Evolutionary conservation across 768 basidiomycete species (phyloP).

Genomic region (Lentinus tigrinus): DNA sequence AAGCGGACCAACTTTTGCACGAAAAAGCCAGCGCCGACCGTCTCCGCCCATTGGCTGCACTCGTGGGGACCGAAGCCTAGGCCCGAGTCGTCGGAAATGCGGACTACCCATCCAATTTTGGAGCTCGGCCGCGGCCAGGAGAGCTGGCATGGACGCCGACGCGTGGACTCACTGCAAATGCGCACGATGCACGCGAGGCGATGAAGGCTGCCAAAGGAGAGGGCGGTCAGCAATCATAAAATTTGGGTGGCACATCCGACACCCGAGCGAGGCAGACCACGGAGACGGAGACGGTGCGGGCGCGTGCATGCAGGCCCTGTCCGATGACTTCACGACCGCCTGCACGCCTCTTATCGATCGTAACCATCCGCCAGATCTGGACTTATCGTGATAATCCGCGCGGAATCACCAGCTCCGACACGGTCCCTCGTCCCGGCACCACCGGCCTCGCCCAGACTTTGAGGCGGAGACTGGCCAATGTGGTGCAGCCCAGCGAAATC

Average conservation of each 20-base stretch:
- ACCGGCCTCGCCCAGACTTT: neutral
- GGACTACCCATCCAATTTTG: neutral
- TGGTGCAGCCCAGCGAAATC: neutral
- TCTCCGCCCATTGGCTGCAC: too few species aligned
- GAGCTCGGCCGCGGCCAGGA: neutral
- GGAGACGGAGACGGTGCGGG: neutral
- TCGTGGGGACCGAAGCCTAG: neutral
- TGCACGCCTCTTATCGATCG: slow-evolving; percentile 22
- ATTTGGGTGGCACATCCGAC: slow-evolving; percentile 6
- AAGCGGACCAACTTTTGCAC: neutral
- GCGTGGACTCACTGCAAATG: too few species aligned
- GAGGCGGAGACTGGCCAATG: slow-evolving; percentile 3
- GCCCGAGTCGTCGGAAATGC: neutral
- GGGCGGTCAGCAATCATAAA: neutral
- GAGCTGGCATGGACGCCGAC: neutral
- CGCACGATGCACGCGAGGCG: neutral
- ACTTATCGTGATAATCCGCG: slow-evolving; percentile 12
- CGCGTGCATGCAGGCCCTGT: slow-evolving; percentile 5
- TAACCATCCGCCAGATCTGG: slow-evolving; percentile 10
- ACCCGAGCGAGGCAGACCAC: neutral
- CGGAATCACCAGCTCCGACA: slow-evolving; percentile 4
- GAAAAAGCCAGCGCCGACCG: too few species aligned
- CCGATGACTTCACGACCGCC: slow-evolving; percentile 9
- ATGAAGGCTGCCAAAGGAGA: neutral
- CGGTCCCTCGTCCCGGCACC: neutral